Evolutionary conservation across 306 rosid species (phyloP), one percentile per base, ranked within the genome.

Genomic region (Vachellia pachyceras): DNA sequence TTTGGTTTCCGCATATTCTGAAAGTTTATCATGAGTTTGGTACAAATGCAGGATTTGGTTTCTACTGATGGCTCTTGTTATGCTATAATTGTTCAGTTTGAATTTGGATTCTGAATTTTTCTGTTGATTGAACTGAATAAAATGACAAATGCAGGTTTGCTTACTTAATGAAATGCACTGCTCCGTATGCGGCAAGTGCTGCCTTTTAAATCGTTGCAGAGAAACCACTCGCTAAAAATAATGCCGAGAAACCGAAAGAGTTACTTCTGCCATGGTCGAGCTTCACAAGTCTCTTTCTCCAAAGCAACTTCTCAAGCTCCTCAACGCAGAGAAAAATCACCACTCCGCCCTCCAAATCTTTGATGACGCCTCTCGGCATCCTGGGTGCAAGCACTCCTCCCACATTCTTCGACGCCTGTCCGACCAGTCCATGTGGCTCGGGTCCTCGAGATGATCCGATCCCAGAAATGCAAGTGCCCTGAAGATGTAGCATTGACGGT

Each of bases 401-500:
- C 89, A 91, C 84, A 85, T 95, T 66, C 93, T 93, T 82, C 88
- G 87, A 29, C 94, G 96, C 15, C 80, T 95, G 18, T 4, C 83
- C 33, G 86, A 91, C 44, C 85, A 5, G 69, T 36, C 55, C 83
- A 87, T 69, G 84, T 87, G 15, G 74, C 72, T 39, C 89, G 91
- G 73, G 61, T 93, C 45, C 82, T 92, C 7, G 85, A 85, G 14
- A 75, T 85, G 73, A 86, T 95, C 52, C 85, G 73, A n/a, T 18
- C 90, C 63, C 91, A 84, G 75, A 83, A 85, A 77, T 84, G 90
- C 85, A 64, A 36, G 58, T 91, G 92, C 90, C 67, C 92, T 10
- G 99, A 95, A 73, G 97, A 95, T 66, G 85, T 92, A 2, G 90
- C 97, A 0, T 85, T 93, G 80, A 83, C 92, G 14, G 90, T 84